A percentile compares a stretch with the other conserved stretches of the same genome.
These are phyloP conservation scores for Fistulina hepatica DNA, from an alignment of 1,284 basidiomycete genomes.

Conservation along the genomic window DNA sequence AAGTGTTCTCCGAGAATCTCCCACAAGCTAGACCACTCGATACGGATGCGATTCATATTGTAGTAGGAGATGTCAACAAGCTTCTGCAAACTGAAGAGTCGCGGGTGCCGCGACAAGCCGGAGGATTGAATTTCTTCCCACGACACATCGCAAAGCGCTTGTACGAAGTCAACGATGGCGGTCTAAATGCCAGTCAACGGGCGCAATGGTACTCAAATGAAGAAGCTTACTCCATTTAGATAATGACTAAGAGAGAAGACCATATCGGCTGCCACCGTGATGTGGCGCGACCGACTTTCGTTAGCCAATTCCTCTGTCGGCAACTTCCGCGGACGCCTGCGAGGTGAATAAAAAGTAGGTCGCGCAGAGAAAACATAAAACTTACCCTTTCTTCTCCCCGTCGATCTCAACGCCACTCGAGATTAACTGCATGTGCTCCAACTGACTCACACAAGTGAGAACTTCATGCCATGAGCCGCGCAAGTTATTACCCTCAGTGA, in stretches of 20 bases:
- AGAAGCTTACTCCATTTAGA: slow-evolving; percentile 72
- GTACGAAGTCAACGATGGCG: slow-evolving; percentile 97
- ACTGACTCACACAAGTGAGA: slow-evolving; percentile 88
- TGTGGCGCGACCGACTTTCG: slow-evolving; percentile 94
- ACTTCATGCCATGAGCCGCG: slow-evolving; percentile 96
- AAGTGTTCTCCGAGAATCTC: slow-evolving; percentile 97
- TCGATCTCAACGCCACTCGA: slow-evolving; percentile 80
- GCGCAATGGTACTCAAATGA: slow-evolving; percentile 3
- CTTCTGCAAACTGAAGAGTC: slow-evolving; percentile 97
- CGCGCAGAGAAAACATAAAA: slow-evolving; percentile 7
- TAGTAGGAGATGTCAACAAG: slow-evolving; percentile 99
- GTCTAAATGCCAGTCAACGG: slow-evolving; percentile 39
- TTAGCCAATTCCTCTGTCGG: slow-evolving; percentile 93
- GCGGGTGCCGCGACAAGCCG: slow-evolving; percentile 84
- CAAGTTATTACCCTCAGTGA: slow-evolving; percentile 88
- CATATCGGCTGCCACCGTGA: slow-evolving; percentile 98
- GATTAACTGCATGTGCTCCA: slow-evolving; percentile 96
- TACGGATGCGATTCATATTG: slow-evolving; percentile 97
- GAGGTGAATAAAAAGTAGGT: slow-evolving; percentile 1
- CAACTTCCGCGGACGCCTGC: slow-evolving; percentile 52
- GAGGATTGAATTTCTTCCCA: slow-evolving; percentile 99
- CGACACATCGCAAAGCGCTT: slow-evolving; percentile 91
- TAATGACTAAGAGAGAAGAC: slow-evolving; percentile 95
- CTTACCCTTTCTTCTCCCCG: slow-evolving; percentile 67
- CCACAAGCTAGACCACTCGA: slow-evolving; percentile 99